These are phyloP conservation scores for Gigaspora rosea DNA, from an alignment of 192 early-diverging fungal species.

Conservation along the genomic window DNA sequence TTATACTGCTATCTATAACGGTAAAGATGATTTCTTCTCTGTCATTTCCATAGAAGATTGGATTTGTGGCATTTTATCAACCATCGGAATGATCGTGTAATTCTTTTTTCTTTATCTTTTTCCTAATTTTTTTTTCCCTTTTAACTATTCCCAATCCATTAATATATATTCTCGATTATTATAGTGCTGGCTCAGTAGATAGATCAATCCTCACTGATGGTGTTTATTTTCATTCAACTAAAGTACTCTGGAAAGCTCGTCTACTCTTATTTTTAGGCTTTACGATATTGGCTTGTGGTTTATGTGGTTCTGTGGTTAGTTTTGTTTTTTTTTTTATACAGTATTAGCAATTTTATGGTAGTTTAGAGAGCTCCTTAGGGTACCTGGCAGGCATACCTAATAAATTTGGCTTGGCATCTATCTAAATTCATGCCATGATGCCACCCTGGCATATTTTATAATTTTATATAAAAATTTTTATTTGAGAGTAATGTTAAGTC, in stretches of 20 bases:
- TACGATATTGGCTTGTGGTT: background rate
- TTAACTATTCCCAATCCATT: background rate
- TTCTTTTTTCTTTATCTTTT: background rate
- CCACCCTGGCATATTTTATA: too few relatives aligned
- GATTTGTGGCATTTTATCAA: background rate
- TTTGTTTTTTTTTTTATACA: background rate
- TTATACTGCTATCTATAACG: background rate
- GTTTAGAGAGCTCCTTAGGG: too few relatives aligned
- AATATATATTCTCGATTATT: background rate
- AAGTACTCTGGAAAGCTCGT: constrained; percentile 20
- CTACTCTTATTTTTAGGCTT: constrained; percentile 16
- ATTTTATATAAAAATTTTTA: too few relatives aligned
- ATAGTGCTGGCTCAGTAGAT: background rate
- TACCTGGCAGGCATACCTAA: too few relatives aligned
- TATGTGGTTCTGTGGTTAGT: constrained; percentile 22
- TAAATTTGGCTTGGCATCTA: too few relatives aligned
- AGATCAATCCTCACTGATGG: background rate
- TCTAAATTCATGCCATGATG: too few relatives aligned
- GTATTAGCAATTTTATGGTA: too few relatives aligned
- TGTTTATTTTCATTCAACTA: background rate
- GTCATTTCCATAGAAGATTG: background rate
- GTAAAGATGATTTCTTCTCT: background rate
- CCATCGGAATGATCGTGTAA: constrained; percentile 21
- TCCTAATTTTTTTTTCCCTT: background rate
- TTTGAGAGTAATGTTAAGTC: too few relatives aligned